Evolutionary conservation across 768 basidiomycete species (phyloP).

Genomic region (Leccinum truebloodii): DNA sequence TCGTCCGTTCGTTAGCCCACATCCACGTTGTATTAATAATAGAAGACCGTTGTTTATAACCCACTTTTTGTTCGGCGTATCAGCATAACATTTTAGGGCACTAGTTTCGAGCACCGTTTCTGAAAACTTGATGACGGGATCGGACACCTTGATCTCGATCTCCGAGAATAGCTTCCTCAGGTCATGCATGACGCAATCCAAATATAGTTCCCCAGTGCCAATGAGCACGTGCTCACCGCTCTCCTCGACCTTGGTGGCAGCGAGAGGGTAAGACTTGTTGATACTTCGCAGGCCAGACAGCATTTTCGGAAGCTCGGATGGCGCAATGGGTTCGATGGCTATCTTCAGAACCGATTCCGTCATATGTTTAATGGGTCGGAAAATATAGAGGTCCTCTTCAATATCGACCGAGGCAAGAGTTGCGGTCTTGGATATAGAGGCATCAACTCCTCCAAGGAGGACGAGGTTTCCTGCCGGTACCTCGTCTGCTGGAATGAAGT

Average conservation of each 20-base stretch:
- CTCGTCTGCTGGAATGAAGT: constrained; percentile 87
- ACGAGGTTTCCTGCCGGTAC: constrained; percentile 92
- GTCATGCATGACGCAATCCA: constrained; percentile 98
- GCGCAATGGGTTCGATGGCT: constrained; percentile 96
- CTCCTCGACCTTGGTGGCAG: constrained; percentile 96
- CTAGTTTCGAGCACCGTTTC: constrained; percentile 98
- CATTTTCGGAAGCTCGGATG: constrained; percentile 99
- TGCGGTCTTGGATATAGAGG: constrained; percentile 93
- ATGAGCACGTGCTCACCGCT: constrained; percentile 96
- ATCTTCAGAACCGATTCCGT: constrained; percentile 97
- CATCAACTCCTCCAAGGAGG: constrained; percentile 89
- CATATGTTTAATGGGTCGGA: constrained; percentile 95
- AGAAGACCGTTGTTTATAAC: constrained; percentile 28
- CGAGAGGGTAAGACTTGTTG: constrained; percentile 96
- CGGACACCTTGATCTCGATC: constrained; percentile 99
- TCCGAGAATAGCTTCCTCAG: constrained; percentile 89
- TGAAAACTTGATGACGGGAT: constrained; percentile 97
- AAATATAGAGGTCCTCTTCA: constrained; percentile 90
- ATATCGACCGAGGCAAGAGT: constrained; percentile 75
- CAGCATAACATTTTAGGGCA: constrained; percentile 97
- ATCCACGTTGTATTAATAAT: constrained; percentile 11
- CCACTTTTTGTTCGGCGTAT: constrained; percentile 98
- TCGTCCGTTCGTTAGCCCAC: constrained; percentile 13
- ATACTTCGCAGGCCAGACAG: constrained; percentile 93
- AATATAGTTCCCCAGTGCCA: constrained; percentile 95